Evolutionary conservation across 768 basidiomycete species (phyloP).

Genomic region (Myochromella boudieri): DNA sequence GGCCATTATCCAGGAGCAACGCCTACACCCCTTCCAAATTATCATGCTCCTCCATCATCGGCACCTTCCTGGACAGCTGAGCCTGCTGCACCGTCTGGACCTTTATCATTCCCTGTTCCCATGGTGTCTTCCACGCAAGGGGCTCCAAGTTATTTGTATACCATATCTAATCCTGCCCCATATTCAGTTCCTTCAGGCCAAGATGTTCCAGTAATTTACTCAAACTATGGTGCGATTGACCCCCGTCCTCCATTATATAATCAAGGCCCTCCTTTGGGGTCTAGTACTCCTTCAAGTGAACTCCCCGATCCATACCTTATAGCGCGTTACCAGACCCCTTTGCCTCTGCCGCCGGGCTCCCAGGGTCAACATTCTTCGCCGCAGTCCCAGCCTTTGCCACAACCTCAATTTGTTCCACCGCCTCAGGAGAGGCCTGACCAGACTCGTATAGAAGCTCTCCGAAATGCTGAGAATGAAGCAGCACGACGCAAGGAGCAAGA

Average conservation of each 20-base stretch:
- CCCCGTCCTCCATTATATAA: slow-evolving; percentile 8
- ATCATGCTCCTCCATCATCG: background rate
- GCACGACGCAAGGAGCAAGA: slow-evolving; percentile 38
- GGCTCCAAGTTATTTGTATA: background rate
- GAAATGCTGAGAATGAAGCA: slow-evolving; percentile 39
- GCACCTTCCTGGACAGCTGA: slow-evolving; percentile 2
- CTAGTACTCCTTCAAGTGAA: slow-evolving; percentile 16
- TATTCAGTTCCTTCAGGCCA: background rate
- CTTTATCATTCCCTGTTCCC: slow-evolving; percentile 32
- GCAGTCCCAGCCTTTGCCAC: slow-evolving; percentile 9
- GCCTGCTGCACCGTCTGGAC: slow-evolving; percentile 8
- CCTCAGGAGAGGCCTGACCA: slow-evolving; percentile 32
- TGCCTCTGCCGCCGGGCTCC: slow-evolving; percentile 50
- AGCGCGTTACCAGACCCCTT: slow-evolving; percentile 50
- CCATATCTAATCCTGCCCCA: background rate
- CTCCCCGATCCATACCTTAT: slow-evolving; percentile 43
- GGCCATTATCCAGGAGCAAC: background rate
- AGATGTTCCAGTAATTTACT: no score
- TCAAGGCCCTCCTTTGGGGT: no score
- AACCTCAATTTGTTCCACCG: slow-evolving; percentile 23
- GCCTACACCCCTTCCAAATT: background rate
- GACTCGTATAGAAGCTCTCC: slow-evolving; percentile 29
- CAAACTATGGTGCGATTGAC: slow-evolving; percentile 1
- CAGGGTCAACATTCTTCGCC: no score
- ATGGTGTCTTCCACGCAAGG: slow-evolving; percentile 16